Conservation (phyloP, 2,329 filamentous ascomycete species). For the Erysiphe pulchra region DNA sequence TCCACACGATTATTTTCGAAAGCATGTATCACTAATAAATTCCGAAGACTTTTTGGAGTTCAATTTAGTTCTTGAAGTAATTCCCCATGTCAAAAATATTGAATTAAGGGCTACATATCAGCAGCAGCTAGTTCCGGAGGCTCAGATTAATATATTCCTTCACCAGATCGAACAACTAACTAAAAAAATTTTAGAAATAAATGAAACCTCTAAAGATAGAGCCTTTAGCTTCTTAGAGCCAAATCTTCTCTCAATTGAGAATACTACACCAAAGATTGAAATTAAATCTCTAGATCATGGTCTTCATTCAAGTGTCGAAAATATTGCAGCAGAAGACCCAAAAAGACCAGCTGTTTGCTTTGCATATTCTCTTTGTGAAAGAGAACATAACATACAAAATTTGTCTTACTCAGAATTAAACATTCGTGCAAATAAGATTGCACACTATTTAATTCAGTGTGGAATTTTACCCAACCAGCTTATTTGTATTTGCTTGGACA, state of each 20-base stretch:
- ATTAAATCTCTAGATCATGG: slow-evolving; percentile 3
- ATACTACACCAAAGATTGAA: slow-evolving; percentile 4
- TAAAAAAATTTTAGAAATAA: slow-evolving; percentile 14
- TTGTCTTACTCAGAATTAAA: slow-evolving; percentile 44
- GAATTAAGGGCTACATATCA: slow-evolving; percentile 28
- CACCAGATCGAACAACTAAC: slow-evolving; percentile 33
- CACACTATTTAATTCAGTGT: slow-evolving; percentile 23
- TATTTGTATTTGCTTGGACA: slow-evolving; percentile 55
- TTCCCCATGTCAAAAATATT: slow-evolving; percentile 27
- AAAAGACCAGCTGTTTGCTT: slow-evolving; percentile 38
- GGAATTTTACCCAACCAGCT: slow-evolving; percentile 26
- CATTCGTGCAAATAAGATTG: slow-evolving; percentile 34
- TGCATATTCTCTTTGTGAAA: slow-evolving; percentile 20
- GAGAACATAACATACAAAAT: slow-evolving; percentile 14
- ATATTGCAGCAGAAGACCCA: slow-evolving; percentile 17
- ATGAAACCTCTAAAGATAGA: slow-evolving; percentile 1
- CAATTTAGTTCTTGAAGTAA: slow-evolving; percentile 48
- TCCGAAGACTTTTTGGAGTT: slow-evolving; percentile 54
- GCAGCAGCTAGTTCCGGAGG: slow-evolving; percentile 22
- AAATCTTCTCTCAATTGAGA: slow-evolving; percentile 10
- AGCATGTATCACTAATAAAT: slow-evolving; percentile 25
- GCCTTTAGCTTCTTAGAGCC: slow-evolving; percentile 3
- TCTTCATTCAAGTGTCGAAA: slow-evolving; percentile 11
- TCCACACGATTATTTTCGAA: slow-evolving; percentile 11
- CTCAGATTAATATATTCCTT: slow-evolving; percentile 29